A percentile compares a stretch with the other conserved stretches of the same genome.
phyloP scores from a whole-genome alignment of 495 filamentous ascomycete genomes.

The Penicillium malachiteum region DNA sequence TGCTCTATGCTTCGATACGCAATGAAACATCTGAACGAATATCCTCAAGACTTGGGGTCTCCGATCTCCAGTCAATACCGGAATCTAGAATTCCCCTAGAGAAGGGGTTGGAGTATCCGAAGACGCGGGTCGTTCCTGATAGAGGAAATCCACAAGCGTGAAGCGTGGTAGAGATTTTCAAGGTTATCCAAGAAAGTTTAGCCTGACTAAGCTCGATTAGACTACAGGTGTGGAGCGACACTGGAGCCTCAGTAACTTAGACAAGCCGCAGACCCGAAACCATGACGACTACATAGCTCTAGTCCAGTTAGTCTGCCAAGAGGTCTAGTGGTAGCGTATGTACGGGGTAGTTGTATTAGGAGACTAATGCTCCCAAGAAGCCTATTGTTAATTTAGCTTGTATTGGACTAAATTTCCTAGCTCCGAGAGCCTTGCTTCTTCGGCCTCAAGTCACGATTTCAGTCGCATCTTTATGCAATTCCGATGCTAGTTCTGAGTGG shows the following conservation, averaged over 20 bases:
- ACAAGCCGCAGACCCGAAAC: background rate
- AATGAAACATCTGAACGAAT: background rate
- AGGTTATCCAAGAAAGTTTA: background rate
- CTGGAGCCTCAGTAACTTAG: background rate
- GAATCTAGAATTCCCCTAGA: background rate
- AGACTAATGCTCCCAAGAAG: background rate
- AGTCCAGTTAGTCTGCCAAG: background rate
- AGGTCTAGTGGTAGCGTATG: too few species aligned
- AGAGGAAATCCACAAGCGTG: background rate
- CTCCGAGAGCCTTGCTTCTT: too few species aligned
- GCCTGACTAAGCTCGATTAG: background rate
- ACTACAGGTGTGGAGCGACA: too few species aligned
- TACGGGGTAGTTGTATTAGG: too few species aligned
- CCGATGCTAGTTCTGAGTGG: too few species aligned
- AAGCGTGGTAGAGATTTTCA: background rate
- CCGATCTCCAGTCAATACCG: background rate
- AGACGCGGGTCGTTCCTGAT: background rate
- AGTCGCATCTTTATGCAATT: background rate
- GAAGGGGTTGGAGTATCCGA: background rate
- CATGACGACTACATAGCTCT: background rate
- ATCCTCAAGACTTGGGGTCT: background rate
- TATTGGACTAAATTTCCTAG: background rate
- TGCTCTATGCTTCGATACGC: background rate
- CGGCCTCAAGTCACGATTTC: conserved; percentile 1
- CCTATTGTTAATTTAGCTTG: background rate